Conservation (phyloP, 2,329 filamentous ascomycete species). For the Trichophyton schoenleinii region DNA sequence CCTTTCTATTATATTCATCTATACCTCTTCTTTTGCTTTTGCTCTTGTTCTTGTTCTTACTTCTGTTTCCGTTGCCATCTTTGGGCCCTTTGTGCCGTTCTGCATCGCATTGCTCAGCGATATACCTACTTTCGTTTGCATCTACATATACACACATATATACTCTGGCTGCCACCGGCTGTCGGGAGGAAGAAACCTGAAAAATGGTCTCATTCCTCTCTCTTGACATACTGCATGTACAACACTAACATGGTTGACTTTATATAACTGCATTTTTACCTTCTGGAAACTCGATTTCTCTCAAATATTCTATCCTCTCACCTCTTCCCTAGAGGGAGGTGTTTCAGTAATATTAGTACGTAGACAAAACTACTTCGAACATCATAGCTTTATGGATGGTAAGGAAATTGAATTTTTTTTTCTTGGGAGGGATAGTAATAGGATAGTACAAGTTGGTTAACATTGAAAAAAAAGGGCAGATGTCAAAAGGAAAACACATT, state of each 20-base stretch:
- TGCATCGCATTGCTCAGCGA: not conserved
- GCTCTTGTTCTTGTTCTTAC: not conserved
- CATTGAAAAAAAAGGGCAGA: not conserved
- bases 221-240: not conserved
- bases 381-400: not conserved
- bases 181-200: not conserved
- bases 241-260: not conserved
- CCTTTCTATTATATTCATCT: not conserved
- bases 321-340: no score
- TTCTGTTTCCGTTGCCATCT: not conserved
- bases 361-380: no score
- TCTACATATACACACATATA: not conserved
- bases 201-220: not conserved
- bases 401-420: not conserved
- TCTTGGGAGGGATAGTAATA: not conserved
- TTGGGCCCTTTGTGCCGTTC: no score
- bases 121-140: not conserved
- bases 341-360: no score
- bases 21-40: not conserved
- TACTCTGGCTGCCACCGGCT: not conserved
- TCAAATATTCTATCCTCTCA: no score
- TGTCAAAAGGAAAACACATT: not conserved
- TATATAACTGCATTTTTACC: not conserved
- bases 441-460: not conserved
- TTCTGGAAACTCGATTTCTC: no score